Base-by-base conservation (phyloP, 176 grass and related monocot species). In the Tuctoria greenei region DNA sequence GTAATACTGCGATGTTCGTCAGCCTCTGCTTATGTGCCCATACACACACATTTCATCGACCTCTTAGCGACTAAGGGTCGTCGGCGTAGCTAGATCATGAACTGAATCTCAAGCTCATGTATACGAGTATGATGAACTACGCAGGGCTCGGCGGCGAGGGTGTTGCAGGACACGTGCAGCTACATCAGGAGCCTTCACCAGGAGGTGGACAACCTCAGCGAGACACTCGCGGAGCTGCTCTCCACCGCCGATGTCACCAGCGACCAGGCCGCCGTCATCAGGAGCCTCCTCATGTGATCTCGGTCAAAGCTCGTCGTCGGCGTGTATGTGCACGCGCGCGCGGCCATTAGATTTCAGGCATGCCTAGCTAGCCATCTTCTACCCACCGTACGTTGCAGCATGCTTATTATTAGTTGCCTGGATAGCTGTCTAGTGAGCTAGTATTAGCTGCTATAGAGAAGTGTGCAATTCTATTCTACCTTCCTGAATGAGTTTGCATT, bases 151-250 rank as follows among this genome's bases (percentile, higher is more conserved):
- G 76, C 89, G 50, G 71, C 83, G 24, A 82, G 65, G 76, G 86
- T 95, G 69, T 43, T 95, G 68, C 89, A 92, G 77, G 92, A 95
- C 54, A 95, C 92, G 27, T 92, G 92, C 73, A 95, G 73, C 80
- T 95, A 92, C 80, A 92, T 95, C 60, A 88, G 86, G 66, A 91
- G 78, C 68, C 90, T 95, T 69, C 92, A 95, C 67, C 86, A 84
- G 82, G 92, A 95, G 59, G 82, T 89, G 54, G 89, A 89, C 67
- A 82, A 89, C 52, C 85, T 95, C 37, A 95, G 86, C 75, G 89
- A 86, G 73, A 91, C 83, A 69, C 86, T 95, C 23, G 68, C 89
- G 44, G 72, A 88, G 75, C 79, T 95, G 73, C 86, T 95, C 27
- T 86, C 64, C 52, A 75, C 83, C 40, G 75, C 80, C 27, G 73